Base-by-base conservation (phyloP, 1,139 yeast genomes). In the Candida smagusa region DNA sequence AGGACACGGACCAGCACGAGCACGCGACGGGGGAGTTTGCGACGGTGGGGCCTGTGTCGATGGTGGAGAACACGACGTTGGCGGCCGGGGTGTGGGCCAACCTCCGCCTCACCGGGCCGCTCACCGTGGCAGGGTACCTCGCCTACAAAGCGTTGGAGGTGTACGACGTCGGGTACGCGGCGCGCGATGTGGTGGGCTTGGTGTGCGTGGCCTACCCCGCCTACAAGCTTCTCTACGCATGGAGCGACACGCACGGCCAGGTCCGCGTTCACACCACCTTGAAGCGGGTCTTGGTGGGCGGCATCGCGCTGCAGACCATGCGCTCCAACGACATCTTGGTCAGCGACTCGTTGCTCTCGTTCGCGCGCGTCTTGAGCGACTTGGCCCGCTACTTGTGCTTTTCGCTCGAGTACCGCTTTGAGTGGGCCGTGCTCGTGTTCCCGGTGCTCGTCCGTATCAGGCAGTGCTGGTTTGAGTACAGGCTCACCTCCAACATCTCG, bases 261-360 rank as follows among this genome's bases (percentile, higher is more conserved):
- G 52, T 59, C 28, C 58, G 81, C 33, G 60, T 74, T 23, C 60
- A 60, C 45, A 57, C 76, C 35, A 74, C 86, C 12, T 48, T 76
- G 43, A 63, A 68, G 49, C 60, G 96, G 45, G 65, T 83, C 35
- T 34, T 74, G 16, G 33, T 63, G 34, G 88, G 94, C 5, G 63
- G 68, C 8, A 76, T 84, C 43, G 80, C 83, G 47, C 59, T 69
- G 4, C 49, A 61, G 21, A 68, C 73, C 2, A 65, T 78, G 62
- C 68, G 96, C 52, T 79, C 86, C 22, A 84, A 86, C 41, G 96
- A 89, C 54, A 84, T 88, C 34, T 61, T 90, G 40, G 59, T 88
- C 7, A 80, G 95, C 6, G 97, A 89, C 65, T 79, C 88, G 4
- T 63, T 89, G 36, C 84, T 92, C 1, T 86, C 96, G 0, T 88